These are phyloP conservation scores for Kernera saxatilis DNA, from an alignment of 345 rosid species.

Conservation along the genomic window DNA sequence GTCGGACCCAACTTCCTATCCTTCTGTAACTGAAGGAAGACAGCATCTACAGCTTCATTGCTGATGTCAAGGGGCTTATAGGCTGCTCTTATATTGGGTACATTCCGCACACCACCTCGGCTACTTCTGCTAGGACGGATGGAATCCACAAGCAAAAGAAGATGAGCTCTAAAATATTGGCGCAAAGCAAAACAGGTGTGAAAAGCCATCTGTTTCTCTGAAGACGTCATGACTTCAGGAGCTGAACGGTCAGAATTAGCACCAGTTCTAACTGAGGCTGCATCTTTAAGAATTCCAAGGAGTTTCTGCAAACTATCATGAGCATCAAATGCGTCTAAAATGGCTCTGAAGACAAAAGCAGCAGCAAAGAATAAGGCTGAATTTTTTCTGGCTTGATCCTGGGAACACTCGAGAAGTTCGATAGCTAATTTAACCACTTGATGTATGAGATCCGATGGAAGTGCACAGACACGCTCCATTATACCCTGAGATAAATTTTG, in stretches of 20 bases:
- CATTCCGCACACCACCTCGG: conserved; percentile 62
- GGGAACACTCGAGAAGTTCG: conserved; percentile 78
- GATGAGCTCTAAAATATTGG: conserved; percentile 96
- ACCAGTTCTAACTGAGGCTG: conserved; percentile 92
- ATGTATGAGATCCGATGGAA: conserved; percentile 68
- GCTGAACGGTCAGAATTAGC: conserved; percentile 80
- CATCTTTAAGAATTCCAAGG: conserved; percentile 68
- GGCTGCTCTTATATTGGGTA: conserved; percentile 77
- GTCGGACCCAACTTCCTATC: conserved; percentile 92
- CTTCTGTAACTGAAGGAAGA: conserved; percentile 87
- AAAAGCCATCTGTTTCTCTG: conserved; percentile 94
- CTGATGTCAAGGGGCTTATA: conserved; percentile 95
- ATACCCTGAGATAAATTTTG: conserved; percentile 51
- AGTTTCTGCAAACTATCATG: conserved; percentile 83
- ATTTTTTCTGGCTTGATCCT: conserved; percentile 91
- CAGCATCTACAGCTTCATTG: conserved; percentile 94
- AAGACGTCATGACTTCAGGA: conserved; percentile 78
- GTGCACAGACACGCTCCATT: conserved; percentile 99
- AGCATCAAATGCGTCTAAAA: conserved; percentile 94
- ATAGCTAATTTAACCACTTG: conserved; percentile 85
- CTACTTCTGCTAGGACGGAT: conserved; percentile 80
- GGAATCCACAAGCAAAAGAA: conserved; percentile 81
- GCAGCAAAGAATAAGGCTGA: conserved; percentile 91
- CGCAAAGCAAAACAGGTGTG: conserved; percentile 93
- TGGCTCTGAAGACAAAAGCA: conserved; percentile 94